Base-by-base conservation (phyloP, 2,329 filamentous ascomycete species). In the Ceratocystis papillata region DNA sequence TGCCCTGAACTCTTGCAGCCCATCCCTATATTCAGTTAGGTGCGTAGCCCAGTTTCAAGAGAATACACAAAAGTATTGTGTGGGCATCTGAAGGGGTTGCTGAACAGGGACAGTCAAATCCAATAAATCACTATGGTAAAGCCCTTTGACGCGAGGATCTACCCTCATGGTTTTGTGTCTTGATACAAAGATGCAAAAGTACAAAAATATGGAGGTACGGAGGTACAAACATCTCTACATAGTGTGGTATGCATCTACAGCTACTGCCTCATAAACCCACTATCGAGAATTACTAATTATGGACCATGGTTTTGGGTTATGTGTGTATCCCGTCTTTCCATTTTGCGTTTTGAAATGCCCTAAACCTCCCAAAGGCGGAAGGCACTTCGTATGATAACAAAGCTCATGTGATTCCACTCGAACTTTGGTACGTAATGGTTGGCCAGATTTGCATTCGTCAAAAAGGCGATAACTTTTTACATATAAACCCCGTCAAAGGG, bases 281-380 rank as follows among this genome's bases (percentile, higher is more conserved):
- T 59, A 59, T 59, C 25, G 28, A 37, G 3, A n/a, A 53, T n/a
- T 59, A 59, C 30, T 37, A 33, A 37, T 30, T 8, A 59, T 28
- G 55, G n/a, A n/a, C 6, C n/a, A 53, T 20, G 5, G 48, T 15
- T 33, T 59, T 59, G 3, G 17, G 28, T 33, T 59, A 37, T 37
- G 22, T 63, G 62, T 50, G 44, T 63, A 62, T 62, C 25, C 22
- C 37, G 60, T 62, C 41, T 62, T 62, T 30, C 60, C 60, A 46
- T 62, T 20, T 41, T 45, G 37, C 17, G n/a, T 20, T 22, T n/a
- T 10, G 33, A 28, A 48, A 28, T 28, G 22, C 48, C 48, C 48
- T 53, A 22, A 25, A 8, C 48, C 48, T n/a, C 6, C 5, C n/a
- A 48, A 20, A 48, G 20, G 48, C 17, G 48, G 48, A 10, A 12